Conservation (phyloP, 306 rosid species). For the Ormosia semicastrata region DNA sequence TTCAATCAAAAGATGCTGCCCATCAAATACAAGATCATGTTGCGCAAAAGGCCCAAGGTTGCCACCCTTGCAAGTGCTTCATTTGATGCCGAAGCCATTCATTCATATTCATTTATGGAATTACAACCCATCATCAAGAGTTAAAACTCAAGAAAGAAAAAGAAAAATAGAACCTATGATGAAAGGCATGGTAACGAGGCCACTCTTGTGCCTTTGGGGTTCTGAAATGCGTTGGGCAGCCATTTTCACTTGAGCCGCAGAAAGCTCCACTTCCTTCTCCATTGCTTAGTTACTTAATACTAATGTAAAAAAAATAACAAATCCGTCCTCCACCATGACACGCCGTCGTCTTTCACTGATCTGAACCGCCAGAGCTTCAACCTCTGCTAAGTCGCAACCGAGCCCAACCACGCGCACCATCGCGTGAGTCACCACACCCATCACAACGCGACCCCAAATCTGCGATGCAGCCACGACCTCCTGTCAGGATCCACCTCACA, state of each 20-base stretch:
- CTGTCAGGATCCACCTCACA: no score
- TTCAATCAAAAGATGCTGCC: neutral
- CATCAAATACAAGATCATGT: constrained; percentile 65
- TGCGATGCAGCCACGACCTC: no score
- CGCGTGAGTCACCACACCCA: no score
- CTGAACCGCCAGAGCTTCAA: no score
- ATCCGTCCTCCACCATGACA: no score
- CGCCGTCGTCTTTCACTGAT: no score
- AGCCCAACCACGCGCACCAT: no score
- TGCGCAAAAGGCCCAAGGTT: constrained; percentile 53
- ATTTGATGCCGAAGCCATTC: constrained; percentile 48
- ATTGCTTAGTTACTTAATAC: neutral
- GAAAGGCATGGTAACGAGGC: constrained; percentile 67
- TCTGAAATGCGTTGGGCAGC: neutral
- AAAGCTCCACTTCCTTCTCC: constrained; percentile 31
- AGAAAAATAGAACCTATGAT: constrained; percentile 46
- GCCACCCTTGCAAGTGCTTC: constrained; percentile 70
- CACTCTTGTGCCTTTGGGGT: constrained; percentile 38
- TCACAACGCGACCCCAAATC: no score
- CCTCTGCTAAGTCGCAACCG: no score
- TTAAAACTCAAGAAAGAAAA: neutral
- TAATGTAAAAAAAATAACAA: no score
- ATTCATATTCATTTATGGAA: neutral
- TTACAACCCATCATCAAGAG: no score
- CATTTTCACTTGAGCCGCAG: constrained; percentile 15